A percentile compares a stretch with the other conserved stretches of the same genome.
Evolutionary conservation across 116 monocot species (phyloP).

Genomic region (Cymodocea nodosa): DNA sequence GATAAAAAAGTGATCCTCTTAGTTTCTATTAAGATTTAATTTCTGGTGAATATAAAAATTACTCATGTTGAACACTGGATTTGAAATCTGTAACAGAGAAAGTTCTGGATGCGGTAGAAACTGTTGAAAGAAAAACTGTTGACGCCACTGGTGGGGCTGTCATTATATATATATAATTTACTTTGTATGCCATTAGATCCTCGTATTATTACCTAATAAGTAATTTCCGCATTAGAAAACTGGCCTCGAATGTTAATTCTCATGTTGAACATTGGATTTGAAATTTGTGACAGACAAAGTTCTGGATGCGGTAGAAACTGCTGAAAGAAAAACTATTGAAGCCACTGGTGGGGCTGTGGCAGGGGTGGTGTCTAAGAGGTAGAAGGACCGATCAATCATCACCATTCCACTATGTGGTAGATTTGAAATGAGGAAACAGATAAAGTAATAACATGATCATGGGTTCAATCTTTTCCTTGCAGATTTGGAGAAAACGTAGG

Average conservation of each 20-base stretch:
- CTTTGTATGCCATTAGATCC: too few species aligned
- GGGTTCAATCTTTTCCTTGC: not conserved
- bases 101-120: slow-evolving; percentile 81
- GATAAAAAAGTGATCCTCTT: too few species aligned
- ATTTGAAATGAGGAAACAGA: not conserved
- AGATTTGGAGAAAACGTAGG: slow-evolving; percentile 85
- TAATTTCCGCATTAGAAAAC: too few species aligned
- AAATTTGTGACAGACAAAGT: slow-evolving; percentile 42
- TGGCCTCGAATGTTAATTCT: not conserved
- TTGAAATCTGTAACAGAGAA: slow-evolving; percentile 29
- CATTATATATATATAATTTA: too few species aligned
- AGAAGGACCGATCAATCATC: not conserved
- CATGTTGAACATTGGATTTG: not conserved
- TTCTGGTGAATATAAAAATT: too few species aligned
- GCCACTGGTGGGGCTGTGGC: slow-evolving; percentile 52
- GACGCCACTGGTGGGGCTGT: slow-evolving; percentile 52
- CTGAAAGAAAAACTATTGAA: slow-evolving; percentile 51
- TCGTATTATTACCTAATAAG: too few species aligned
- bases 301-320: slow-evolving; percentile 76
- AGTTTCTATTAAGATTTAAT: too few species aligned
- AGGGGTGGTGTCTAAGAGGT: slow-evolving; percentile 61
- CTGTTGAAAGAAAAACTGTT: slow-evolving; percentile 51
- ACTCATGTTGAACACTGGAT: too few species aligned
- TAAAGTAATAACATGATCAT: too few species aligned
- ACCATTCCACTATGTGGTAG: not conserved